phyloP scores from a whole-genome alignment of 768 basidiomycete genomes.

The Mrakia frigida region DNA sequence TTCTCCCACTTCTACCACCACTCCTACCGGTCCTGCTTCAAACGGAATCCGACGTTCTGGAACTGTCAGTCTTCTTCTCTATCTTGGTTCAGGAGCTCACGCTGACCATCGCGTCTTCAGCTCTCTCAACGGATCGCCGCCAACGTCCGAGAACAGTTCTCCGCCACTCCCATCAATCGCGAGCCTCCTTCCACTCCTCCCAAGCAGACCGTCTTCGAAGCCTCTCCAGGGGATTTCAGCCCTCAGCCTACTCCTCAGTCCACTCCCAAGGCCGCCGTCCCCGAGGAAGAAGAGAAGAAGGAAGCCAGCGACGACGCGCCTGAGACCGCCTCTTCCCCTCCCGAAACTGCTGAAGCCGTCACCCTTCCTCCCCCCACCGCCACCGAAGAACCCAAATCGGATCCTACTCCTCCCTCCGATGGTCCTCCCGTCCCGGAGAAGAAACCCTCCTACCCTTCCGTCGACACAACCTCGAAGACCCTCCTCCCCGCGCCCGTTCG shows the following conservation, averaged over 20 bases:
- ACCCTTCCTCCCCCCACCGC: not conserved
- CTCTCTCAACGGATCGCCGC: constrained; percentile 16
- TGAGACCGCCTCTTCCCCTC: not conserved
- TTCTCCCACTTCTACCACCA: not conserved
- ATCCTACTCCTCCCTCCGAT: not conserved
- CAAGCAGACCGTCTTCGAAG: constrained; percentile 1
- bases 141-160: constrained; percentile 21
- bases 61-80: not conserved
- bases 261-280: constrained; percentile 14
- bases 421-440: not conserved
- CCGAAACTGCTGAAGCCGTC: too few species aligned
- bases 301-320: not conserved
- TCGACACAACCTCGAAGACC: constrained; percentile 4
- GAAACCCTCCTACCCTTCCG: constrained; percentile 12
- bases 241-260: constrained; percentile 4
- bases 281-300: not conserved
- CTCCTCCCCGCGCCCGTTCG: not conserved
- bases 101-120: not conserved
- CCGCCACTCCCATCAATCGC: constrained; percentile 4
- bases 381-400: too few species aligned
- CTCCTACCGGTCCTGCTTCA: not conserved
- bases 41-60: not conserved
- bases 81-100: not conserved
- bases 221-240: not conserved
- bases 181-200: not conserved